Evolutionary conservation across 106 monocot species (phyloP).

Genomic region (Ottelia alismoides): DNA sequence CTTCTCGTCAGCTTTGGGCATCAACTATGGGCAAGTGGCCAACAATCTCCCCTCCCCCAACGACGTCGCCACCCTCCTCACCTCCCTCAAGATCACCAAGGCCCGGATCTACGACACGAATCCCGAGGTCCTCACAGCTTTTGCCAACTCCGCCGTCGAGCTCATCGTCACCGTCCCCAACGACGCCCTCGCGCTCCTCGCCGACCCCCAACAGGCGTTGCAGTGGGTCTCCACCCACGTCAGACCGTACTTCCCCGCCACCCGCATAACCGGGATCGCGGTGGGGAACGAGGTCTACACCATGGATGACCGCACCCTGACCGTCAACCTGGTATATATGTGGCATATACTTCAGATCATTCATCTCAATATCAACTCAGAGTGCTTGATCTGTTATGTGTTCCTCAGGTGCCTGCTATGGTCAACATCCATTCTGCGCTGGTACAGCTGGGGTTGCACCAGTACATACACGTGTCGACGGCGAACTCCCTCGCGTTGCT

Average conservation of each 20-base stretch:
- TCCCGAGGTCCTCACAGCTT: slow-evolving; percentile 1
- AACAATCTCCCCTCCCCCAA: slow-evolving; percentile 4
- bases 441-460: slow-evolving; percentile 38
- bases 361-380: too few relatives aligned
- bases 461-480: slow-evolving; percentile 39
- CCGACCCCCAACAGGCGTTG: not conserved
- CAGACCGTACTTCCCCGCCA: not conserved
- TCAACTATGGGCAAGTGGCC: slow-evolving; percentile 9
- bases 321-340: too few relatives aligned
- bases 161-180: slow-evolving; percentile 8
- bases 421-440: slow-evolving; percentile 35
- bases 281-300: slow-evolving; percentile 1
- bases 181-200: not conserved
- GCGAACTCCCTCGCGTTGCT: slow-evolving; percentile 63
- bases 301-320: not conserved
- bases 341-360: too few relatives aligned
- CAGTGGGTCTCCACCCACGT: slow-evolving; percentile 1
- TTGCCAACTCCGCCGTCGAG: slow-evolving; percentile 4
- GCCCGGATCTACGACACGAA: slow-evolving; percentile 5
- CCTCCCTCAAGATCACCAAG: slow-evolving; percentile 7
- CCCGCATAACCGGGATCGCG: not conserved
- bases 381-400: too few relatives aligned
- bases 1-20: too few relatives aligned
- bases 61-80: not conserved
- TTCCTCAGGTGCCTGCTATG: slow-evolving; percentile 67